phyloP scores from a whole-genome alignment of 345 rosid species.

The Boechera retrofracta region DNA sequence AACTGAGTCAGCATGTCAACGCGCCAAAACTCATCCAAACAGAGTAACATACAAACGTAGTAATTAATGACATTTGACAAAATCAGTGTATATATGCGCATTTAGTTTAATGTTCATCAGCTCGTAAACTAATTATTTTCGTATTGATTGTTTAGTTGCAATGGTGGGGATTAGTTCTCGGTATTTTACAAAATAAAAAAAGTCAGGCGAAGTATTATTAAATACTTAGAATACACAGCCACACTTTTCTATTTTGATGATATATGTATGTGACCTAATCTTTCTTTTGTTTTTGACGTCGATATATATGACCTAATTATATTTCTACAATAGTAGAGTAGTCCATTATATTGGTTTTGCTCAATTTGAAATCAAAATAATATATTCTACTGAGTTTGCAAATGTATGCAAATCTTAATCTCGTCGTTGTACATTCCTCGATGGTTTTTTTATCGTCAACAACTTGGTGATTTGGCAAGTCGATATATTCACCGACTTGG shows the following conservation, averaged over 20 bases:
- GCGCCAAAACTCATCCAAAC: slow-evolving; percentile 12
- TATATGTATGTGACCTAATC: slow-evolving; percentile 29
- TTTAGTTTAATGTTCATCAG: slow-evolving; percentile 15
- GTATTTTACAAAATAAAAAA: slow-evolving; percentile 25
- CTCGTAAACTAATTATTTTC: slow-evolving; percentile 1
- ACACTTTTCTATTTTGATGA: slow-evolving; percentile 19
- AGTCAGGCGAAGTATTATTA: slow-evolving; percentile 17
- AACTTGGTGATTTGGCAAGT: slow-evolving; percentile 25
- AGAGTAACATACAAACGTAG: slow-evolving; percentile 3
- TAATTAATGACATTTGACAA: neutral
- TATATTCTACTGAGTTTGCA: slow-evolving; percentile 14
- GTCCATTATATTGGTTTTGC: slow-evolving; percentile 8
- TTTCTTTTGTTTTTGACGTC: slow-evolving; percentile 29
- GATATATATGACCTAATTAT: slow-evolving; percentile 32
- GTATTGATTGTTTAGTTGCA: slow-evolving; percentile 18
- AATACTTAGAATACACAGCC: slow-evolving; percentile 17
- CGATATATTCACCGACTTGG: neutral
- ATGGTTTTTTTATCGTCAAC: slow-evolving; percentile 10
- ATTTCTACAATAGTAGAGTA: slow-evolving; percentile 15
- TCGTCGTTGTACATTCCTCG: neutral
- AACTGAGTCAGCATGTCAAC: slow-evolving; percentile 18
- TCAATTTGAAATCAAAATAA: neutral
- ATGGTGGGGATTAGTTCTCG: slow-evolving; percentile 26
- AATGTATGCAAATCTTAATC: slow-evolving; percentile 16
- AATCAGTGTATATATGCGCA: neutral